These are phyloP conservation scores for Ehretia macrophylla DNA, from an alignment of 257 asterid genomes.

Conservation along the genomic window DNA sequence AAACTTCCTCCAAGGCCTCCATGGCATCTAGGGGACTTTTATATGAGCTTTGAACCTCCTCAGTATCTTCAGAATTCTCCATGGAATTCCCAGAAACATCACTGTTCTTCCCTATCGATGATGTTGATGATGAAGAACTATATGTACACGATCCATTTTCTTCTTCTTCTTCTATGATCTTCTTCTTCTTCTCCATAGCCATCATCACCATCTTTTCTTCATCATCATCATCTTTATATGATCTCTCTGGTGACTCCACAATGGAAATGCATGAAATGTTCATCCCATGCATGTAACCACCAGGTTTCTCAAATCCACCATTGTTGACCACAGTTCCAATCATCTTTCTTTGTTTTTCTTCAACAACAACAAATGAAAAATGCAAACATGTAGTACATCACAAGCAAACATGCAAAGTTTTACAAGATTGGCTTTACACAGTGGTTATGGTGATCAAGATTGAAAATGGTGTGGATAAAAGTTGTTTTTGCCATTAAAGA, in stretches of 20 bases:
- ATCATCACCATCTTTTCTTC: constrained; percentile 31
- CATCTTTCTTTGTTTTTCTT: constrained; percentile 21
- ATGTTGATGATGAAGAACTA: constrained; percentile 40
- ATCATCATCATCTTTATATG: constrained; percentile 21
- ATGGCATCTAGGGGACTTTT: constrained; percentile 61
- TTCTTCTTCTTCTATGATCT: background rate
- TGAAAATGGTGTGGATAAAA: constrained; percentile 2
- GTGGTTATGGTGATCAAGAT: constrained; percentile 3
- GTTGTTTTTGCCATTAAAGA: constrained; percentile 16
- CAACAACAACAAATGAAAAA: background rate
- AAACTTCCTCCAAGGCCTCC: constrained; percentile 58
- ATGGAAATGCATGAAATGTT: constrained; percentile 21
- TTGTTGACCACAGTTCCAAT: constrained; percentile 39
- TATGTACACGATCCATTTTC: background rate
- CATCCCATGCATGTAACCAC: constrained; percentile 27
- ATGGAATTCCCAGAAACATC: constrained; percentile 56
- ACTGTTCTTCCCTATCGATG: constrained; percentile 80
- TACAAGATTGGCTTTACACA: constrained; percentile 6
- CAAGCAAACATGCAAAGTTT: constrained; percentile 8
- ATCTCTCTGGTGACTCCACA: constrained; percentile 27
- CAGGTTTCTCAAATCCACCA: constrained; percentile 23
- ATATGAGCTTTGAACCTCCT: constrained; percentile 74
- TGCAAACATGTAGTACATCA: background rate
- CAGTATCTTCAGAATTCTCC: constrained; percentile 47
- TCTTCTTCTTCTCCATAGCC: constrained; percentile 1